phyloP scores from a whole-genome alignment of 768 basidiomycete genomes.

The Postia placenta region DNA sequence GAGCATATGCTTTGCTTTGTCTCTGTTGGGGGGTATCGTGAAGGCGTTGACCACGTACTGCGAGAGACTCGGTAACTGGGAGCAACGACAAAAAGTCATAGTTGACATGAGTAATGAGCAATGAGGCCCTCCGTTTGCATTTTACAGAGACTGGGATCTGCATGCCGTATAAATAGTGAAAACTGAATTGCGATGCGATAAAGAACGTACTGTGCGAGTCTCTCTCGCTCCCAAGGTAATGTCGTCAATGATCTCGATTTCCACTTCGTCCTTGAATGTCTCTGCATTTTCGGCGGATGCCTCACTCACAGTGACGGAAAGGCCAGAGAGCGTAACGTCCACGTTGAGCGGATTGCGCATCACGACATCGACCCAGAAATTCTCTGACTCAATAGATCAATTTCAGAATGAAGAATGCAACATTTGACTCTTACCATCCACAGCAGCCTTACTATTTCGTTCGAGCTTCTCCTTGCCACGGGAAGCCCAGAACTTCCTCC shows the following conservation, averaged over 20 bases:
- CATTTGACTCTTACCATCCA: constrained; percentile 47
- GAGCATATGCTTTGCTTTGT: constrained; percentile 62
- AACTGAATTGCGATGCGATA: no score
- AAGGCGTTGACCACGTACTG: constrained; percentile 67
- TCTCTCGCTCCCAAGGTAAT: constrained; percentile 59
- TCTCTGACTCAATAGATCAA: constrained; percentile 38
- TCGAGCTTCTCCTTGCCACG: constrained; percentile 51
- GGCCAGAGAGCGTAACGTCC: constrained; percentile 60
- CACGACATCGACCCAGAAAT: constrained; percentile 70
- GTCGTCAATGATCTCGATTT: constrained; percentile 57
- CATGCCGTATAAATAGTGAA: not conserved
- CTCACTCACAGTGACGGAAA: constrained; percentile 51
- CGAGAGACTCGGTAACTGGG: constrained; percentile 58
- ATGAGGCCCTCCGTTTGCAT: constrained; percentile 40
- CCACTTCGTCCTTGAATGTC: constrained; percentile 35
- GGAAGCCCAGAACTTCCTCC: constrained; percentile 54
- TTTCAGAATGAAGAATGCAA: not conserved
- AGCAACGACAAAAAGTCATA: constrained; percentile 75
- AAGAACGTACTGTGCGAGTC: constrained; percentile 48
- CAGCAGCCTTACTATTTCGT: constrained; percentile 50
- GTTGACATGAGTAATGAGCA: constrained; percentile 51
- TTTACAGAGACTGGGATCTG: constrained; percentile 63
- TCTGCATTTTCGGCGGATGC: constrained; percentile 24
- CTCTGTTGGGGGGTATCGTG: constrained; percentile 70
- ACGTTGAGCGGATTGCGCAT: constrained; percentile 69